phyloP scores from a whole-genome alignment of 2,329 filamentous ascomycete genomes.

The Fusarium camptoceras region DNA sequence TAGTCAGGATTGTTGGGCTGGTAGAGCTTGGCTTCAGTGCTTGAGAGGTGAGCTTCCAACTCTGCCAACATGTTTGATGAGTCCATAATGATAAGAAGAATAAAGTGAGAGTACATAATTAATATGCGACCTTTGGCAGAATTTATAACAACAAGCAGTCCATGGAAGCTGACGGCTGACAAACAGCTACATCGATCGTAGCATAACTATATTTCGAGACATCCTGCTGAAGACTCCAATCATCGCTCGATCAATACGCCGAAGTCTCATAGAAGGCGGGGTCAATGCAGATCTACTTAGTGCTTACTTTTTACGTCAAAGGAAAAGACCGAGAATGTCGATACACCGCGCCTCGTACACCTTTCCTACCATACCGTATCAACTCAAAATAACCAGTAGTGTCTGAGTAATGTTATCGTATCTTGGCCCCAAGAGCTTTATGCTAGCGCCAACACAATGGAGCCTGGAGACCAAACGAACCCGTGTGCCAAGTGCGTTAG shows the following conservation, averaged over 20 bases:
- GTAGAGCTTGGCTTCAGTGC: neutral
- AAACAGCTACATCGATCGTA: neutral
- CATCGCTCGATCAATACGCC: neutral
- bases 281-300: neutral
- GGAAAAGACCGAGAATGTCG: neutral
- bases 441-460: neutral
- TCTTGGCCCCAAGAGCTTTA: neutral
- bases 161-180: neutral
- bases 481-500: neutral
- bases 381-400: neutral
- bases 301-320: neutral
- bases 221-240: neutral
- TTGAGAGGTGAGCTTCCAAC: neutral
- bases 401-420: neutral
- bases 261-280: no score
- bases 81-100: no score
- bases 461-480: neutral
- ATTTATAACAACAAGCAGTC: no score
- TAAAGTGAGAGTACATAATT: no score
- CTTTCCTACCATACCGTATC: neutral
- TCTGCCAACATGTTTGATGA: rapidly evolving
- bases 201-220: neutral
- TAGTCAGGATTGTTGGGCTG: slow-evolving; percentile 28
- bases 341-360: neutral
- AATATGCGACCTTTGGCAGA: no score